phyloP scores from a whole-genome alignment of 768 basidiomycete species.

The Rhodotorula sphaerocarpa region DNA sequence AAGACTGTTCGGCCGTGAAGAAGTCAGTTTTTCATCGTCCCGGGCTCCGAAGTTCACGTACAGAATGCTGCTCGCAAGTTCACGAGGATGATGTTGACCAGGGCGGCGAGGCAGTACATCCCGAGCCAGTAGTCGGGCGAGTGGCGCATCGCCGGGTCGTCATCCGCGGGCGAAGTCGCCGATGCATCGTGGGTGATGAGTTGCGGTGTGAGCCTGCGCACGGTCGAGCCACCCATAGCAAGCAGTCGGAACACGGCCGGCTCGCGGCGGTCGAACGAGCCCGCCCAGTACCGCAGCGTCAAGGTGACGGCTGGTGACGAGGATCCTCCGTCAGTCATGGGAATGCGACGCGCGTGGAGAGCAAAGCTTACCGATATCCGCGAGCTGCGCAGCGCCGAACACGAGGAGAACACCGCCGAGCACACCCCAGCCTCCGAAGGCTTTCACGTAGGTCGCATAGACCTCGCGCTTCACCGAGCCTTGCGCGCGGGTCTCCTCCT shows the following conservation, averaged over 20 bases:
- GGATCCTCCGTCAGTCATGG: not conserved
- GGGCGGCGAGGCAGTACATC: slow-evolving; percentile 38
- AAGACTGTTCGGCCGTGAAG: slow-evolving; percentile 4
- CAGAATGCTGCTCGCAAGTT: slow-evolving; percentile 29
- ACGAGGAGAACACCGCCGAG: not conserved
- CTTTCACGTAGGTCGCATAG: slow-evolving; percentile 26
- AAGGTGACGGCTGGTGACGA: slow-evolving; percentile 11
- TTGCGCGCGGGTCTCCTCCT: slow-evolving; percentile 28
- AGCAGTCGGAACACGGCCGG: not conserved
- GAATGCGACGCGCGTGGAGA: not conserved
- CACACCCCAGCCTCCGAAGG: slow-evolving; percentile 25
- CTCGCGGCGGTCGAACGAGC: slow-evolving; percentile 19
- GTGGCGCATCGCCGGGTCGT: not conserved
- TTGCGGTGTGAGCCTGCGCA: no score
- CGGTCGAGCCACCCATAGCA: slow-evolving; percentile 1
- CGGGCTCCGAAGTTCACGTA: no score
- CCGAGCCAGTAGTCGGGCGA: slow-evolving; percentile 36
- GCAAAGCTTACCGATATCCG: slow-evolving; percentile 18
- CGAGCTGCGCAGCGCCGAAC: slow-evolving; percentile 8
- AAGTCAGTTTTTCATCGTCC: no score
- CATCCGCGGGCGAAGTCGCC: not conserved
- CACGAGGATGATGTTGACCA: slow-evolving; percentile 37
- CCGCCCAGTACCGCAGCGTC: slow-evolving; percentile 35
- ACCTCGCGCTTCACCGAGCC: slow-evolving; percentile 28
- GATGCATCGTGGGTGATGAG: no score